A percentile compares a stretch with the other conserved stretches of the same genome.
Conservation (phyloP, 805 yeast genomes). For the Ogataea paradorogensis region DNA sequence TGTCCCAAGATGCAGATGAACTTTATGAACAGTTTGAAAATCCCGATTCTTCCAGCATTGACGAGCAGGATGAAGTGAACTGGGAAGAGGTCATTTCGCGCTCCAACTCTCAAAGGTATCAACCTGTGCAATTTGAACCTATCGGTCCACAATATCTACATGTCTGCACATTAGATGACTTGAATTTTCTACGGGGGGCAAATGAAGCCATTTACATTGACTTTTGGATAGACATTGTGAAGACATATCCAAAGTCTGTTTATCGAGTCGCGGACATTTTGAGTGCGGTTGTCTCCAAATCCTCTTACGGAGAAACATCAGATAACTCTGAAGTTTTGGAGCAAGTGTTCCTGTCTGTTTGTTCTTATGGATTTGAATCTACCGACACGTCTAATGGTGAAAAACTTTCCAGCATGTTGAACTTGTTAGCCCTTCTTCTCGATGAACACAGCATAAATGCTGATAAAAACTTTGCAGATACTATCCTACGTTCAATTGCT, state of each 20-base stretch:
- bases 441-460: slow-evolving; percentile 38
- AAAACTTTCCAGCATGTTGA: slow-evolving; percentile 39
- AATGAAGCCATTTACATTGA: slow-evolving; percentile 39
- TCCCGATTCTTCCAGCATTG: slow-evolving; percentile 6
- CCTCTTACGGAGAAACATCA: slow-evolving; percentile 32
- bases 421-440: slow-evolving; percentile 42
- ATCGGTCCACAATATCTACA: slow-evolving; percentile 39
- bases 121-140: slow-evolving; percentile 27
- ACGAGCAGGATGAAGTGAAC: slow-evolving; percentile 15
- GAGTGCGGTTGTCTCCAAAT: slow-evolving; percentile 33
- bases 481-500: slow-evolving; percentile 37
- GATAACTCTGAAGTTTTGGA: slow-evolving; percentile 37
- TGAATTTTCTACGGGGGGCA: slow-evolving; percentile 38
- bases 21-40: slow-evolving; percentile 34
- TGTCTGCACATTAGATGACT: slow-evolving; percentile 38
- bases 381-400: slow-evolving; percentile 22
- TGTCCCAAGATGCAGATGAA: slow-evolving; percentile 20
- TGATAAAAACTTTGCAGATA: slow-evolving; percentile 34
- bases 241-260: slow-evolving; percentile 39
- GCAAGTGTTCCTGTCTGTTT: slow-evolving; percentile 35
- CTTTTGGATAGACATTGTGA: slow-evolving; percentile 41
- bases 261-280: slow-evolving; percentile 39
- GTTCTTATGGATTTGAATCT: slow-evolving; percentile 32
- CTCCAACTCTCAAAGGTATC: slow-evolving; percentile 21
- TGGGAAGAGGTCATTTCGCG: slow-evolving; percentile 20